phyloP scores from a whole-genome alignment of 495 filamentous ascomycete genomes.

The Copromyces sp. region DNA sequence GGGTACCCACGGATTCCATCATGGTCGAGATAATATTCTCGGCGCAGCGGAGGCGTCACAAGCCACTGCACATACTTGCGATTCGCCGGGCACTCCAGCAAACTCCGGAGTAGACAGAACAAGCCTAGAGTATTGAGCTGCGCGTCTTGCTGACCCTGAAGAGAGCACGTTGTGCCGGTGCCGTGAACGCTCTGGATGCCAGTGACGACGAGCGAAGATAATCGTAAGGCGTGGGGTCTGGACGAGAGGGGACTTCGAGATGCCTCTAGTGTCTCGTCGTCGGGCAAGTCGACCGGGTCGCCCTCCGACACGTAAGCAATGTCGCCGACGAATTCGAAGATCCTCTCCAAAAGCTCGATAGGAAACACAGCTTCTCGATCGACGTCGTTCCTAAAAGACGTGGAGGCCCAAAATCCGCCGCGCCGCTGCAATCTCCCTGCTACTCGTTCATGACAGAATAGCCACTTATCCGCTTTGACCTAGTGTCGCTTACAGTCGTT shows the following conservation, averaged over 20 bases:
- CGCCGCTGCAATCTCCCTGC: neutral
- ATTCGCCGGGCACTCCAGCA: neutral
- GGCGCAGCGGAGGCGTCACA: neutral
- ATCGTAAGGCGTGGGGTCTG: neutral
- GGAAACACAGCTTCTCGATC: neutral
- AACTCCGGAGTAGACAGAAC: neutral
- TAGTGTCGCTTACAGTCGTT: neutral
- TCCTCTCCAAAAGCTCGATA: neutral
- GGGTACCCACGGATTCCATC: neutral
- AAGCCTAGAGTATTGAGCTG: neutral
- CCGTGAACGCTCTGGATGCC: neutral
- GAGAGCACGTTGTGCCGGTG: neutral
- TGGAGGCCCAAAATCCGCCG: neutral
- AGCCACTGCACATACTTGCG: neutral
- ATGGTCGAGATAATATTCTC: neutral
- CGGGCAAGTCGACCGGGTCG: neutral
- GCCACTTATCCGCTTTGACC: neutral
- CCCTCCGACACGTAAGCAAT: neutral
- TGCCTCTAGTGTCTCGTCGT: neutral
- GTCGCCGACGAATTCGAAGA: neutral
- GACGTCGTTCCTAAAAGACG: neutral
- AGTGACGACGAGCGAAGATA: neutral
- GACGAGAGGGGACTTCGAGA: neutral
- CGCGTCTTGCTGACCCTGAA: neutral
- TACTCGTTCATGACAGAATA: neutral